Evolutionary conservation across 208 protist species (phyloP).

Genomic region (Acanthamoeba healyi): DNA sequence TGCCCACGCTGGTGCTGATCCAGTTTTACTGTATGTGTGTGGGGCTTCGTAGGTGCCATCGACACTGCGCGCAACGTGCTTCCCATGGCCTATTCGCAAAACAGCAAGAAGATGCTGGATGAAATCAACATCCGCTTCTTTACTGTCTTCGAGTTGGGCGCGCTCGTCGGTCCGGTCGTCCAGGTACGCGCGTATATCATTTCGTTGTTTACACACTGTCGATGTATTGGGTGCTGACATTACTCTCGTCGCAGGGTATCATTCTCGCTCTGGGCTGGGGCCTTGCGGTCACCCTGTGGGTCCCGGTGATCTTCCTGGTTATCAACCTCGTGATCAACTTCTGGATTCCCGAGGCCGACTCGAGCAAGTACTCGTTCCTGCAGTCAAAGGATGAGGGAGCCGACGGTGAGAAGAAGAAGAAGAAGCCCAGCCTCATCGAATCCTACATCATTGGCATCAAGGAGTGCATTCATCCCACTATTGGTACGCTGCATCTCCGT

Average conservation of each 20-base stretch:
- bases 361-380: conserved; percentile 69
- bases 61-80: conserved; percentile 63
- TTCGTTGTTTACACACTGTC: too few relatives aligned
- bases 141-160: conserved; percentile 60
- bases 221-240: too few relatives aligned
- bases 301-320: conserved; percentile 24
- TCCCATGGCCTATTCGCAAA: conserved; percentile 68
- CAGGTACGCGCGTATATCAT: neutral
- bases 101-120: conserved; percentile 55
- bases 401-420: conserved; percentile 48
- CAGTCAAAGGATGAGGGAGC: conserved; percentile 2
- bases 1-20: too few relatives aligned
- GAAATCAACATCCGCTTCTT: conserved; percentile 73
- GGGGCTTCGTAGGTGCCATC: neutral
- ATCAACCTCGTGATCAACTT: conserved; percentile 62
- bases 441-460: conserved; percentile 57
- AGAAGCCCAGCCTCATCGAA: conserved; percentile 20
- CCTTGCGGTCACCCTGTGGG: conserved; percentile 55
- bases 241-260: neutral
- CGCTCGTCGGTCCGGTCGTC: conserved; percentile 53
- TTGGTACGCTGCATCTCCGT: neutral
- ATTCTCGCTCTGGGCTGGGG: conserved; percentile 41
- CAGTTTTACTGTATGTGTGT: neutral
- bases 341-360: conserved; percentile 51
- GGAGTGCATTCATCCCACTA: conserved; percentile 66